Base-by-base conservation (phyloP, 768 basidiomycete genomes). In the Amanita jacksonii region DNA sequence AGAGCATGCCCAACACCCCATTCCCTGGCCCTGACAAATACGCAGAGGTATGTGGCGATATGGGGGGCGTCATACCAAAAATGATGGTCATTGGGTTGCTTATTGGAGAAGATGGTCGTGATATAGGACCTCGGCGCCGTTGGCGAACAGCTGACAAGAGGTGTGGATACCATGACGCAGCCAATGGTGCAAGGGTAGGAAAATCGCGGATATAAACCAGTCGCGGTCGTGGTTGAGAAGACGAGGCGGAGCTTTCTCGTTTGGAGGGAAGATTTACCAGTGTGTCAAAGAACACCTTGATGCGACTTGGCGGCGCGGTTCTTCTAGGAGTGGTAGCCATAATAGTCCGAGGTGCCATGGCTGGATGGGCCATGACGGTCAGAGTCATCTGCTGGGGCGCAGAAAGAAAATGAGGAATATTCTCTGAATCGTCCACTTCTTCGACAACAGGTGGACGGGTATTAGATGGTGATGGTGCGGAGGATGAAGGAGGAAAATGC, bases 201-300 rank as follows among this genome's bases (percentile, higher is more conserved):
- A 85, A 87, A 57, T 92, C 86, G 42, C 88, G 82, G 36, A 94
- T 67, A 53, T 91, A 89, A 45, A 96, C 70, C 8, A 96, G 69
- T 9, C 91, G 81, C 4, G 86, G 85, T 44, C 69, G 63, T 27
- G 50, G 43, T 8, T 56, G 63, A 36, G 62, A 49, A 23, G 62
- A 49, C 3, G 67, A 59, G 42, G 51, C 45, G 8, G 66, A 57
- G 40, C 49, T 44, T 12, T 53, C 54, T 23, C 46, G 45, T 37
- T 62, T 60, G 18, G 66, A 60, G 12, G 69, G 64, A n/a, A 77
- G 57, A 52, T 90, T 87, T 50, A 93, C 66, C 31, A 91, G 63
- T 6, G 81, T 73, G 47, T 85, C 81, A 52, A 92, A 92, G 54
- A 91, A 86, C 1, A 67, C 66, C 53, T 78, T 81, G 41, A 77